Base-by-base conservation (phyloP, 2,329 filamentous ascomycete genomes). In the Fusarium drepaniforme region DNA sequence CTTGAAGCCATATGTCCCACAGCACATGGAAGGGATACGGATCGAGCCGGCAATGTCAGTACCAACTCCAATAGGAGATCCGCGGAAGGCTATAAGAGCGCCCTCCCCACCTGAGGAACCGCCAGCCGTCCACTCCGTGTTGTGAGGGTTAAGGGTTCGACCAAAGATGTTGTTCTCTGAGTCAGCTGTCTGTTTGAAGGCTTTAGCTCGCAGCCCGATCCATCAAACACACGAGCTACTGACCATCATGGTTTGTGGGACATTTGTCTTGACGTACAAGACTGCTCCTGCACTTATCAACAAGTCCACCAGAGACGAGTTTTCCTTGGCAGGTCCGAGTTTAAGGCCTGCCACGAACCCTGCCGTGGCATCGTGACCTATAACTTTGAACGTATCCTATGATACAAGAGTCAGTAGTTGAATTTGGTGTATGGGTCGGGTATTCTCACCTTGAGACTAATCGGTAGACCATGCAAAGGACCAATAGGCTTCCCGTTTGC, bases 181-280 rank as follows among this genome's bases (percentile, higher is more conserved):
- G 16, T 79, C 78, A 0, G 72, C 72, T 21, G 77, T 77, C 77
- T 51, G 63, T 23, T 23, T 7, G n/a, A 16, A 18, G 23, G 42
- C 18, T 30, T 59, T 16, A 38, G 53, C 21, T 23, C 18, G 16
- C 5, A 6, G 13, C 5, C 3, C 15, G 1, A 16, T 2, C 6
- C 18, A 12, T n/a, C 25, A 35, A 9, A 25, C 1, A 21, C 63
- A 15, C 8, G 23, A 18, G 44, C 61, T 30, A 5, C 58, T 53
- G 2, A 90, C 87, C 66, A 91, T 91, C 90, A 93, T 91, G 83
- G 89, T 89, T 13, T 90, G 91, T 0, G 87, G 86, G 18, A 89
- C 81, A 71, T 86, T 88, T 3, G 88, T 88, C 81, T 89, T 80
- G 69, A 64, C 70, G 37, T 80, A 79, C 1, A 78, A 25, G 8